These are phyloP conservation scores for Pistacia integerrima DNA, from an alignment of 345 rosid genomes.

Conservation along the genomic window DNA sequence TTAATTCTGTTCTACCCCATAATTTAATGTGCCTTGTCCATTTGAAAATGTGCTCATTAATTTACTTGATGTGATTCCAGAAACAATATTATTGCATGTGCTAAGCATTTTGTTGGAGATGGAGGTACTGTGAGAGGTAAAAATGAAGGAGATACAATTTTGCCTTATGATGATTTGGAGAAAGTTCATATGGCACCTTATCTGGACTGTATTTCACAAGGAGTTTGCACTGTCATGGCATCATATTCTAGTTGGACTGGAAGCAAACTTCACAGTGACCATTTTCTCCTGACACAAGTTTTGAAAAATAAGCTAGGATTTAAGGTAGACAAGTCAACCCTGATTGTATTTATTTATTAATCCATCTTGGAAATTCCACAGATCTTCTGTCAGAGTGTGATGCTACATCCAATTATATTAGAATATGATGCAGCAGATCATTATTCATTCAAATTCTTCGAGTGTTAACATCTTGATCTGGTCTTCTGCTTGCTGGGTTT, in stretches of 20 bases:
- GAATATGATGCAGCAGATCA: too few species aligned
- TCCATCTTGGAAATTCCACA: too few species aligned
- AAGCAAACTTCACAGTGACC: constrained; percentile 59
- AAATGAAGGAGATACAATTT: constrained; percentile 75
- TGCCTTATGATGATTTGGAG: constrained; percentile 62
- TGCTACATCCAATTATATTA: too few species aligned
- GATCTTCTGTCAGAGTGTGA: too few species aligned
- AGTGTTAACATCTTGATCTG: too few species aligned
- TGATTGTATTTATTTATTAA: background rate
- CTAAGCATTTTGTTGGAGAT: constrained; percentile 96
- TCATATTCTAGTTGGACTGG: constrained; percentile 92
- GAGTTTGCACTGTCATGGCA: constrained; percentile 85
- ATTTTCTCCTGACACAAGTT: constrained; percentile 71
- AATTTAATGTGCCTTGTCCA: background rate
- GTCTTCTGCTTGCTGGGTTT: constrained; percentile 51
- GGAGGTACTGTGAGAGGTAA: constrained; percentile 77
- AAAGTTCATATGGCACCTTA: constrained; percentile 77
- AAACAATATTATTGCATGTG: constrained; percentile 78
- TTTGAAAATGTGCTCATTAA: constrained; percentile 20
- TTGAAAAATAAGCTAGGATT: constrained; percentile 77
- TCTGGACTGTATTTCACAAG: constrained; percentile 67
- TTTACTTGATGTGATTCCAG: constrained; percentile 41
- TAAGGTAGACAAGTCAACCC: constrained; percentile 45
- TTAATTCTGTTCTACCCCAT: background rate
- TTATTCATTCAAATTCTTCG: too few species aligned